Base-by-base conservation (phyloP, 495 filamentous ascomycete genomes). In the Bacidia gigantensis region DNA sequence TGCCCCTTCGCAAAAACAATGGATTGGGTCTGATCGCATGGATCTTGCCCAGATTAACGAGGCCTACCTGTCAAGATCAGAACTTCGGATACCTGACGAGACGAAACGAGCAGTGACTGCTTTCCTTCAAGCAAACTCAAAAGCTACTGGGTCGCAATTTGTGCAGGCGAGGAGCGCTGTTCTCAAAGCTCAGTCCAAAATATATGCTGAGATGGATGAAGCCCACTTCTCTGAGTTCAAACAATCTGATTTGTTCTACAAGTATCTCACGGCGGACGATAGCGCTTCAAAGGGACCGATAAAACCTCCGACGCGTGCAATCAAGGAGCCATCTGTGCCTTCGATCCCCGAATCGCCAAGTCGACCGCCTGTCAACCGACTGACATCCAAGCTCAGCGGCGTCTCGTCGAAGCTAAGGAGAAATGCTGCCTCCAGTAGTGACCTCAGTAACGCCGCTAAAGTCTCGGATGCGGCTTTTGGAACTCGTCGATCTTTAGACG, bases 41-140 rank as follows among this genome's bases (percentile, higher is more conserved):
- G 92, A 97, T 58, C 72, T 99, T 53, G 82, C 80, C 9, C 84
- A 95, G 54, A 92, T 99, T 43, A 84, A 89, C 56, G 86, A 92
- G 54, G 83, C 81, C 0, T 99, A 97, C 65, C 73, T 99, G 18
- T 82, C 78, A 3, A 83, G 79, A 55, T 74, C 84, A 1, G 89
- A 95, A 62, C 70, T 97, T 12, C 86, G 84, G 54, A 81, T 94
- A 0, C 70, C 83, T 0, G 74, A 78, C 22, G 77, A 76, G 3
- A 80, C 84, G 17, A 81, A 82, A 20, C 70, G 74, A 52, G 72
- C 71, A 18, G 87, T 96, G 21, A 79, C 78, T 49, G 71, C 75
- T 1, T 99, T 96, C 59, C 68, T 99, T 9, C 80, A 79, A 57
- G 81, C 83, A 10, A 88, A 86, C 0, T 78, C 71, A 47, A 72